Evolutionary conservation across 2,329 filamentous ascomycete genomes (phyloP), one percentile per base, ranked within the genome.

Genomic region (Aspergillus vadensis): DNA sequence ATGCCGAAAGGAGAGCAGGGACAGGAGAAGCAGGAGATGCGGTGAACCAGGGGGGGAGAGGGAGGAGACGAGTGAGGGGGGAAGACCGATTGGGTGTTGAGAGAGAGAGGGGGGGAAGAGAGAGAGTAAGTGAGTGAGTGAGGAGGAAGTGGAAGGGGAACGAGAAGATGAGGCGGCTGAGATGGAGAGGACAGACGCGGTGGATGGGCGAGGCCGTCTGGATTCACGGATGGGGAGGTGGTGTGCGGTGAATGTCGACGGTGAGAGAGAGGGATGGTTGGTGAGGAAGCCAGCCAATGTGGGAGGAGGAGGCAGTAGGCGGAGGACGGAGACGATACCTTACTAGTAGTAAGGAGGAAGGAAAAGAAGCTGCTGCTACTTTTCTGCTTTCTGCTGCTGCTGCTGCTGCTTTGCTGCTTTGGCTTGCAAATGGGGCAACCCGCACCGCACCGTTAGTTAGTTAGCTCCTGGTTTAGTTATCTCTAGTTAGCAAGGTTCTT

Each of bases 281-380:
- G 62, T 59, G 48, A 57, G 58, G 14, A 49, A 55, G 54, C 59
- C 60, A 62, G 60, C 63, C 64, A 62, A 63, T 70, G 67, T 69
- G 63, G 66, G 63, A 70, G 68, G 57, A 63, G 67, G 25, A 27
- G 25, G 25, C 25, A 27, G 25, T 27, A 69, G 67, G 69, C 60
- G 64, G 68, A 65, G 64, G 65, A 65, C 65, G 63, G 63, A 36
- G 57, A 52, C 44, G 44, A 48, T 48, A 27, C 44, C 41, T 23
- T 44, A 44, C 41, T 60, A 57, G 52, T 58, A 55, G 58, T 32
- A 58, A 57, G 53, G 36, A 12, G 48, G 12, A 14, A 36, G 32
- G 49, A 58, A 61, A 58, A 51, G 61, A 63, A 61, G 63, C 62
- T 64, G 57, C 41, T 59, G 59, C 48, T 44, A 48, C 50, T 41